A percentile compares a stretch with the other conserved stretches of the same genome.
Evolutionary conservation across 441 rosid genomes (phyloP).

Genomic region (Pelargonium myrrhifolium): DNA sequence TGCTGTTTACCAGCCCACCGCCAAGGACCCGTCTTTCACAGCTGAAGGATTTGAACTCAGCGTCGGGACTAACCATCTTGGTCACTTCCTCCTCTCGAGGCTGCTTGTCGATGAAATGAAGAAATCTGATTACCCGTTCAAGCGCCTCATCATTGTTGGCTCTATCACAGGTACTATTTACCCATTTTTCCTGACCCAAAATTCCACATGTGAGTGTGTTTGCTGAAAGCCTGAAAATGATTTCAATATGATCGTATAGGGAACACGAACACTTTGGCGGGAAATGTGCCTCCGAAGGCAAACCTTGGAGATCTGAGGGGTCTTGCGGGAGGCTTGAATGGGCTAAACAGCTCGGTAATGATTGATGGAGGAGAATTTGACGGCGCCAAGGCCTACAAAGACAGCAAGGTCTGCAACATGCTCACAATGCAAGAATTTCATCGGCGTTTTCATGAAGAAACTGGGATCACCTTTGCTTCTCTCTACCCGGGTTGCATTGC

Average conservation of each 20-base stretch:
- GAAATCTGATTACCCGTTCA: slow-evolving; percentile 61
- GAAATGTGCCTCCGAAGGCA: slow-evolving; percentile 89
- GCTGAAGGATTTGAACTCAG: slow-evolving; percentile 92
- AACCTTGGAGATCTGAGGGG: slow-evolving; percentile 88
- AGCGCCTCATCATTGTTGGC: slow-evolving; percentile 83
- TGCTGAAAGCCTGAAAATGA: neutral
- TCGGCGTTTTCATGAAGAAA: slow-evolving; percentile 71
- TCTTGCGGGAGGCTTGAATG: slow-evolving; percentile 57
- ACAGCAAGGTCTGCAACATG: slow-evolving; percentile 92
- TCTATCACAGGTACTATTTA: slow-evolving; percentile 73
- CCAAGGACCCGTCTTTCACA: slow-evolving; percentile 71
- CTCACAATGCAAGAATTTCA: slow-evolving; percentile 86
- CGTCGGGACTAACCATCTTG: slow-evolving; percentile 86
- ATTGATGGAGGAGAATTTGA: slow-evolving; percentile 85
- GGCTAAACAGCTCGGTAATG: slow-evolving; percentile 64
- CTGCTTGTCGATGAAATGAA: slow-evolving; percentile 69
- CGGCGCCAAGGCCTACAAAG: slow-evolving; percentile 95
- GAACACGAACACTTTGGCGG: slow-evolving; percentile 85
- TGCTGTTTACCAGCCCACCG: slow-evolving; percentile 74
- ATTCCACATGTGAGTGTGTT: neutral
- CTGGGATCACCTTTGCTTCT: slow-evolving; percentile 70
- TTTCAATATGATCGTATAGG: slow-evolving; percentile 27
- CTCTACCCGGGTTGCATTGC: slow-evolving; percentile 95
- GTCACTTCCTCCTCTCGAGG: slow-evolving; percentile 73
- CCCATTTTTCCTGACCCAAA: neutral